Evolutionary conservation across 495 filamentous ascomycete genomes (phyloP).

Genomic region (Penicillium coffeae): DNA sequence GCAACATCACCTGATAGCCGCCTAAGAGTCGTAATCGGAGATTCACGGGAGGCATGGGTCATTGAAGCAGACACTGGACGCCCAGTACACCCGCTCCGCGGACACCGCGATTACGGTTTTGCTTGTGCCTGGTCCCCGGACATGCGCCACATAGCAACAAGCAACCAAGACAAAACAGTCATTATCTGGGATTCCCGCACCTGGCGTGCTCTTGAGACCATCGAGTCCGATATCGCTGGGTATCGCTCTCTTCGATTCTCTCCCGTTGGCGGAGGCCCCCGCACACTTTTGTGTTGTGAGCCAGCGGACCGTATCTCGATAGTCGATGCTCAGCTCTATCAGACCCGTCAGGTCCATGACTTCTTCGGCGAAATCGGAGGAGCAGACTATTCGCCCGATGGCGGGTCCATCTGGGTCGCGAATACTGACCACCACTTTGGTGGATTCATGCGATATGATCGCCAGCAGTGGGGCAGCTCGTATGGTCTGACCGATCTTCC

Average conservation of each 20-base stretch:
- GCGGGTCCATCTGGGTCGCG: conserved; percentile 65
- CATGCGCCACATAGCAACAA: conserved; percentile 83
- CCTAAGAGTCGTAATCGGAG: conserved; percentile 74
- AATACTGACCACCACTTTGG: conserved; percentile 73
- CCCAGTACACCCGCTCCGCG: conserved; percentile 53
- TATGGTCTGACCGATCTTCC: conserved; percentile 30
- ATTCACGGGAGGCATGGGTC: conserved; percentile 55
- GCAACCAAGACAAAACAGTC: conserved; percentile 81
- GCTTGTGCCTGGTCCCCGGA: conserved; percentile 90
- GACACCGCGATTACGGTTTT: conserved; percentile 81
- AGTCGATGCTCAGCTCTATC: conserved; percentile 68
- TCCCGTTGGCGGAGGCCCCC: conserved; percentile 68
- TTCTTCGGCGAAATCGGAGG: conserved; percentile 87
- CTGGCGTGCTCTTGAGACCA: conserved; percentile 59
- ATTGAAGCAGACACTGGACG: conserved; percentile 61
- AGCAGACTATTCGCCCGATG: conserved; percentile 67
- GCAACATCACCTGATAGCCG: conserved; percentile 75
- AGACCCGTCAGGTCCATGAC: conserved; percentile 68
- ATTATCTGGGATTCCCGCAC: conserved; percentile 84
- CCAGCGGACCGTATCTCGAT: conserved; percentile 79
- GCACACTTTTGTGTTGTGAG: conserved; percentile 74
- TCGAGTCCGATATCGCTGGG: conserved; percentile 73
- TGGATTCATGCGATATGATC: conserved; percentile 74
- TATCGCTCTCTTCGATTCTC: conserved; percentile 78
- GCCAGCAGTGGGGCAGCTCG: conserved; percentile 43